Conservation (phyloP, 2,329 filamentous ascomycete species). For the Cladosporium sp. region DNA sequence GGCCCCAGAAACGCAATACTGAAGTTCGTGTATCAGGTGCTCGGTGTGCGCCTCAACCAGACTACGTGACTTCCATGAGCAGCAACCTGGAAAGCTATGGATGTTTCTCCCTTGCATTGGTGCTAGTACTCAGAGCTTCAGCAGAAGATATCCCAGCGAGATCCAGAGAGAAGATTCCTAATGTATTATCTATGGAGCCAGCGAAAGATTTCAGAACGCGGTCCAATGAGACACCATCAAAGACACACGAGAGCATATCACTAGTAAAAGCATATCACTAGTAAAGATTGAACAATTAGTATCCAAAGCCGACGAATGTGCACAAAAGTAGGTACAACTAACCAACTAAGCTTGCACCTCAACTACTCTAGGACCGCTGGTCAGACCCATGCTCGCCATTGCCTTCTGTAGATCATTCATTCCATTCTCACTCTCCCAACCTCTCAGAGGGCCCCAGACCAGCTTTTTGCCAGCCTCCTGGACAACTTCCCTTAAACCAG, state of each 20-base stretch:
- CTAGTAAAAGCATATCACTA: too few relatives aligned
- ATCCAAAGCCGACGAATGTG: too few relatives aligned
- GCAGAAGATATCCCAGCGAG: background rate
- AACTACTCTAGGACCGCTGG: conserved; percentile 21
- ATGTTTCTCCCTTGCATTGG: too few relatives aligned
- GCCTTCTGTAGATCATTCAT: conserved; percentile 25
- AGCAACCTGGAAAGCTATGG: background rate
- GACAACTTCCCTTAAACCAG: conserved; percentile 49
- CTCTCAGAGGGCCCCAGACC: conserved; percentile 68
- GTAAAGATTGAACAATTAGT: too few relatives aligned
- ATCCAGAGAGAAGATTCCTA: background rate
- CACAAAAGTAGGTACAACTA: background rate
- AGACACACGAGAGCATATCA: background rate
- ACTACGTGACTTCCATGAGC: too few relatives aligned
- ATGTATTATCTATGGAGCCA: background rate
- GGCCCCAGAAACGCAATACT: background rate
- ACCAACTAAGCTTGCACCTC: conserved; percentile 23
- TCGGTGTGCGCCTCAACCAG: too few relatives aligned
- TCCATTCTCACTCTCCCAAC: conserved; percentile 51
- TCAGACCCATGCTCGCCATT: conserved; percentile 26
- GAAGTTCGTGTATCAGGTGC: background rate
- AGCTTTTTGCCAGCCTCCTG: conserved; percentile 55
- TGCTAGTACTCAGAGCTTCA: too few relatives aligned
- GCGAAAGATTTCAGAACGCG: background rate
- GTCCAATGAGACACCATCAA: background rate